Conservation (phyloP, 2,329 filamentous ascomycete genomes). For the Ceratocystis lukuohia region DNA sequence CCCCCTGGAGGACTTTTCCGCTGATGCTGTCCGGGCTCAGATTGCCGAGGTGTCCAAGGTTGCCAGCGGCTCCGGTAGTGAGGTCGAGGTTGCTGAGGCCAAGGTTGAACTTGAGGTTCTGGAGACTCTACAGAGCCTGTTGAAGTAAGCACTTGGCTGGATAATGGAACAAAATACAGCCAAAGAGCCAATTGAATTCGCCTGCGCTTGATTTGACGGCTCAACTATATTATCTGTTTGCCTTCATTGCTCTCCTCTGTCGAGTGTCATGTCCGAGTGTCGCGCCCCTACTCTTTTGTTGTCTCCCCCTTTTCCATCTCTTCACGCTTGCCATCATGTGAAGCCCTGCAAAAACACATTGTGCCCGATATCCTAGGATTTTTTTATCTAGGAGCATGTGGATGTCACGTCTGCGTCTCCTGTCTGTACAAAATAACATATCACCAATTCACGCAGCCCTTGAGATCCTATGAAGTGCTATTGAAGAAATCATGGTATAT, state of each 20-base stretch:
- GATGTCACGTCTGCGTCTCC: background rate
- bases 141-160: constrained; percentile 19
- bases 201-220: background rate
- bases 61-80: constrained; percentile 75
- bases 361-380: background rate
- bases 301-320: background rate
- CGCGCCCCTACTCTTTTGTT: background rate
- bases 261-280: background rate
- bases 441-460: constrained; percentile 1
- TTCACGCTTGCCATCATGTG: background rate
- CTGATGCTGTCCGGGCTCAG: constrained; percentile 76
- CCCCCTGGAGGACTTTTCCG: constrained; percentile 89
- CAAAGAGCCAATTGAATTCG: background rate
- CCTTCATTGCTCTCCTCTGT: background rate
- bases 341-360: background rate
- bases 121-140: constrained; percentile 20
- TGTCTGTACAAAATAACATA: constrained; percentile 16
- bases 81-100: constrained; percentile 95
- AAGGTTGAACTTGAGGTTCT: constrained; percentile 85
- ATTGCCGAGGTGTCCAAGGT: constrained; percentile 94
- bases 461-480: background rate
- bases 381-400: background rate
- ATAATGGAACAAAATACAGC: background rate
- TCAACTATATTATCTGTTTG: background rate
- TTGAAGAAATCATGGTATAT: constrained; percentile 1